Evolutionary conservation across 345 rosid species (phyloP).

Genomic region (Conringia planisiliqua): DNA sequence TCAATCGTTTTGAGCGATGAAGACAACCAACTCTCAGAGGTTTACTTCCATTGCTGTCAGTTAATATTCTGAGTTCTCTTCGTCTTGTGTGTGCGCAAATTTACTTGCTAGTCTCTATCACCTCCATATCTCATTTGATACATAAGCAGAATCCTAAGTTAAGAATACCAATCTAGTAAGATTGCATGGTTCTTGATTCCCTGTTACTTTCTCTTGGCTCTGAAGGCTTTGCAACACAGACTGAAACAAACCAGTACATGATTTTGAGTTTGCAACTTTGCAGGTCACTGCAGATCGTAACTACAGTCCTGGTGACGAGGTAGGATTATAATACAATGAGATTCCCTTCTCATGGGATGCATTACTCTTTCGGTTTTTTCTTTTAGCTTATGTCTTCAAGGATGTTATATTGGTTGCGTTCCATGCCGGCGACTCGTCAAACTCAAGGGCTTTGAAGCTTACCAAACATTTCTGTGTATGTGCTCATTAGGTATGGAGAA

Average conservation of each 20-base stretch:
- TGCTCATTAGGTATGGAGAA: constrained; percentile 68
- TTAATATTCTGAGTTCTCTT: constrained; percentile 3
- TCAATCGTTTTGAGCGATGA: constrained; percentile 65
- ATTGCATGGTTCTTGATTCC: constrained; percentile 4
- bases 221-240: background rate
- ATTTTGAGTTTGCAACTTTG: constrained; percentile 21
- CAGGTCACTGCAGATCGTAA: constrained; percentile 75
- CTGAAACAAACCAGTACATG: constrained; percentile 1
- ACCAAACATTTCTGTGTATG: constrained; percentile 37
- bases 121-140: constrained; percentile 9
- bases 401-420: background rate
- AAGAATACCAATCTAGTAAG: constrained; percentile 1
- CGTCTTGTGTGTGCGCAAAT: background rate
- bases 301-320: constrained; percentile 81
- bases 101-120: constrained; percentile 1
- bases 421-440: background rate
- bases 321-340: constrained; percentile 24
- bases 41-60: constrained; percentile 21
- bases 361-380: background rate
- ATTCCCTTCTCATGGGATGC: background rate
- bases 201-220: background rate
- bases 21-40: constrained; percentile 65
- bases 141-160: background rate
- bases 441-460: background rate
- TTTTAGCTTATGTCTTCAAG: background rate